Conservation (phyloP, 2,329 filamentous ascomycete genomes). For the Penicillium sp. region DNA sequence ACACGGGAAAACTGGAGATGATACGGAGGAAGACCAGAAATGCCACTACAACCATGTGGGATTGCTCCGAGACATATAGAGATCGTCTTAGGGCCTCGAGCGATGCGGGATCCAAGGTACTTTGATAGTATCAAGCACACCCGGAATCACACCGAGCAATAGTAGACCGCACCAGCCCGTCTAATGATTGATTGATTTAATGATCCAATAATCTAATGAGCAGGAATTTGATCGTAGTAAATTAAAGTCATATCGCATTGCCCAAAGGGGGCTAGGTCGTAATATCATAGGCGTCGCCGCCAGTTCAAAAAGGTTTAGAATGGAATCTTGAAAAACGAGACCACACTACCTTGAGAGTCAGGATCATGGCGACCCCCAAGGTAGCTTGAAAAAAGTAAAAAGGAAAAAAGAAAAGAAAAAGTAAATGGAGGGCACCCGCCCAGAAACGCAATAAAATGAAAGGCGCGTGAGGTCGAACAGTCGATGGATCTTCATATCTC, state of each 20-base stretch:
- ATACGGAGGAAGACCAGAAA: not conserved
- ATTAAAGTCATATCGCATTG: not conserved
- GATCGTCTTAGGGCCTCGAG: not conserved
- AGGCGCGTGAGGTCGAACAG: slow-evolving; percentile 2
- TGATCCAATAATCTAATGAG: not conserved
- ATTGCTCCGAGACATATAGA: not conserved
- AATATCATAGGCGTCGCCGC: slow-evolving; percentile 18
- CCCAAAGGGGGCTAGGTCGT: not conserved
- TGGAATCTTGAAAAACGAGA: not conserved
- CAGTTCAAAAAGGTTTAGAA: slow-evolving; percentile 12
- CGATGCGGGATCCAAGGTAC: not conserved
- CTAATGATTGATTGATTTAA: too few species aligned
- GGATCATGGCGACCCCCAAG: not conserved
- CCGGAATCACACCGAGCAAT: not conserved
- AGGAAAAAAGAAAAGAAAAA: not conserved
- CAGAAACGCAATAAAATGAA: not conserved
- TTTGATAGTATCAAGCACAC: not conserved
- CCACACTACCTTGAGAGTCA: not conserved
- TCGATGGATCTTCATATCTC: slow-evolving; percentile 11
- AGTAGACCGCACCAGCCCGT: not conserved
- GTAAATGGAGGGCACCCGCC: not conserved
- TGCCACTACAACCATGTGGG: not conserved
- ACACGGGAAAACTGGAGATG: not conserved
- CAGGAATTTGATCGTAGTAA: not conserved
- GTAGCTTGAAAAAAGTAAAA: not conserved